Base-by-base conservation (phyloP, 306 rosid genomes). In the Argentina anserina region DNA sequence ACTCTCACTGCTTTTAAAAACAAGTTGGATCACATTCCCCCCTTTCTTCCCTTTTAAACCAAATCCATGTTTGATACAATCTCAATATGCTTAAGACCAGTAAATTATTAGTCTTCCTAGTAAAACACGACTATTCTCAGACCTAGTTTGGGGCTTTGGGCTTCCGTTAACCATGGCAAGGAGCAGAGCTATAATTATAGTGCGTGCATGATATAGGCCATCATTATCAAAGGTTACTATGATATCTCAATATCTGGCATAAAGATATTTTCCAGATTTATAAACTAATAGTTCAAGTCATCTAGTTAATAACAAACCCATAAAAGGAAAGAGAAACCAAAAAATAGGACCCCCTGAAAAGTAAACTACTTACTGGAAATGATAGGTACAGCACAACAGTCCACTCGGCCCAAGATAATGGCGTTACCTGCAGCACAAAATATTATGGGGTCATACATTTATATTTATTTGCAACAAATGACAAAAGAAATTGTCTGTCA, bases 351-450 rank as follows among this genome's bases (percentile, higher is more conserved):
- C 36, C 42, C 11, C 34, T 31, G 70, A 41, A 65, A 45, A 56
- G 25, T 39, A 40, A 31, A 75, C 55, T 15, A 79, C 89, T 43
- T 89, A 91, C 98, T 12, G 98, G 98, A 84, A 91, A 84, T 12
- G 98, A 94, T 73, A 91, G 98, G 81, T 91, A 89, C 29, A 94
- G 75, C 70, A 94, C 92, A 74, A 86, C 85, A 67, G 80, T 87
- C 98, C 98, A 94, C 71, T 94, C 98, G 46, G 89, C 87, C 91
- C 91, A 91, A 43, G 98, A 89, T 79, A 94, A 78, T 3, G 96
- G 94, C 49, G 92, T 89, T 45, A 94, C 98, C 98, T 91, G 87
- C 70, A 79, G 77, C 36, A 61, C 6, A 65, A 56, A 46, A 70
- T 49, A 31, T 71, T 53, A 33, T 1, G 34, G 60, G 63, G 77